Base-by-base conservation (phyloP, 2,329 filamentous ascomycete species). In the Microdochium nivale region DNA sequence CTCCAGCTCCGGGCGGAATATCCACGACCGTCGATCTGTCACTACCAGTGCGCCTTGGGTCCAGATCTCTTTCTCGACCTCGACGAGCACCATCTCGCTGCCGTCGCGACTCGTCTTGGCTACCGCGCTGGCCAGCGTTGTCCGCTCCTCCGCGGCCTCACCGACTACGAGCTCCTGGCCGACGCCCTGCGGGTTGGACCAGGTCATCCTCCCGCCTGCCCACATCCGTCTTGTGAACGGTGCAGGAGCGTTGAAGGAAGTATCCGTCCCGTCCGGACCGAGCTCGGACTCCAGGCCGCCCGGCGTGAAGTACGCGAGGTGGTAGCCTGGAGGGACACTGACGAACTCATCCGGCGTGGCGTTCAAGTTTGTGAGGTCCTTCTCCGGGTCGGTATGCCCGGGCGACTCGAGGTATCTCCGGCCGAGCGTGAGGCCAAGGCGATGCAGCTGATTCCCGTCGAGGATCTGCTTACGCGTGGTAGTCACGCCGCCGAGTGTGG, bases 141-240 rank as follows among this genome's bases (percentile, higher is more conserved):
- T 86, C 24, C 66, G 73, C 65, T 86, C 83, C 33, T 70, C 73
- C 1, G 77, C 77, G 21, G 71, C 64, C 54, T 83, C 77, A 1
- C 80, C 81, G 1, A 84, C 74, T 2, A 70, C 67, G 53, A 85
- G 61, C 19, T 62, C 55, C 13, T 37, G 51, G 3, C 50, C 53
- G 10, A 48, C n/a, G 40, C 19, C 13, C 21, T 19, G 8, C 19
- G 16, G 21, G 5, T 23, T 19, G 48, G 55, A 59, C 79, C 80
- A 84, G 14, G 63, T 61, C 65, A 86, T 78, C 52, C 72, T 69
- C 0, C 83, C 83, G 1, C 82, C 83, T 0, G 83, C 83, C 83
- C 83, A 86, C 83, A 86, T 86, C 13, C 83, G 72, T 27, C 82
- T 66, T 2, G 80, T 83, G 52, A 84, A 86, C 0, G 81, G 81